Percentiles rank a stretch among this genome's conserved stretches.
phyloP scores from a whole-genome alignment of 345 rosid genomes.

The Pelargonium nanum region DNA sequence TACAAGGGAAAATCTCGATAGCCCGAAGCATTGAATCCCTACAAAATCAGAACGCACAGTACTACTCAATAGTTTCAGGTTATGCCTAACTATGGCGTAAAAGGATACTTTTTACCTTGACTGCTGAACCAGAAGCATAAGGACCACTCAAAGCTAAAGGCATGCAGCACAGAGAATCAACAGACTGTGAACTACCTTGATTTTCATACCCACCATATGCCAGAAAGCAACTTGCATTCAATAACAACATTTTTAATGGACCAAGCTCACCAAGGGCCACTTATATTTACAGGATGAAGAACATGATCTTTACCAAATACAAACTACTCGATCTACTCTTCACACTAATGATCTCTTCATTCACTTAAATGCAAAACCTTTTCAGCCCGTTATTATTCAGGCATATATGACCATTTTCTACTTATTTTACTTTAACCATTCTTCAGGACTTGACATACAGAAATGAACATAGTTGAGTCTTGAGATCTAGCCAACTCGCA shows the following conservation, averaged over 20 bases:
- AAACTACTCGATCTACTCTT: neutral
- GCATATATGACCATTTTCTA: neutral
- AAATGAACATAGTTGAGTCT: no score
- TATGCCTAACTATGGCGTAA: no score
- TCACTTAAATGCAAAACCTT: neutral
- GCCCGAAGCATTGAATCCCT: no score
- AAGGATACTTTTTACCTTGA: no score
- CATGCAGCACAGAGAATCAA: neutral
- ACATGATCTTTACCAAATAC: neutral
- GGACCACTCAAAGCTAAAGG: neutral
- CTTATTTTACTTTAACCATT: neutral
- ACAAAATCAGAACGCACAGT: no score
- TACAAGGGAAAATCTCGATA: no score
- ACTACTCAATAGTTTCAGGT: no score
- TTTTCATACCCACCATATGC: neutral
- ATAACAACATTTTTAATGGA: neutral
- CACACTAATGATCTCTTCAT: neutral
- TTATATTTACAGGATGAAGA: neutral
- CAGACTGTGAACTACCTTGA: neutral
- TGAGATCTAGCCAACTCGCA: no score
- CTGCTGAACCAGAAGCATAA: no score
- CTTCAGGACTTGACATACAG: no score
- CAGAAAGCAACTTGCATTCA: neutral
- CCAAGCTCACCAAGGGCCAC: neutral
- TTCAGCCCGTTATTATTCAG: neutral